A percentile compares a stretch with the other conserved stretches of the same genome.
Evolutionary conservation across 2,329 filamentous ascomycete genomes (phyloP).

Genomic region (Sporothrix brasiliensis): DNA sequence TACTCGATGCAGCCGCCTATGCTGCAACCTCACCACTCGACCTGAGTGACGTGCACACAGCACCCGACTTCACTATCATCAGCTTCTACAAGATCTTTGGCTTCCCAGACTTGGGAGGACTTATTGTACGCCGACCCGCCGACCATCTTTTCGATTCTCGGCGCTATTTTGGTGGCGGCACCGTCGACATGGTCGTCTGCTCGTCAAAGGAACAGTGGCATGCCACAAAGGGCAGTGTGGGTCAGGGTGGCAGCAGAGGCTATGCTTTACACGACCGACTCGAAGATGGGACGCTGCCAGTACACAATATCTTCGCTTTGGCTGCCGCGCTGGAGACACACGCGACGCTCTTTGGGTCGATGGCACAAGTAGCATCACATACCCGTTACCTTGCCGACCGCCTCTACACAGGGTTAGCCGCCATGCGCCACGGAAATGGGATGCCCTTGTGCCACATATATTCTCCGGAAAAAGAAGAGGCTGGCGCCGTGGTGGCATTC

Average conservation of each 20-base stretch:
- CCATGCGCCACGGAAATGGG: constrained; percentile 71
- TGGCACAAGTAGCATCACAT: constrained; percentile 71
- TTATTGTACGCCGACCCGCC: constrained; percentile 77
- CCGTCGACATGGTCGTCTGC: constrained; percentile 84
- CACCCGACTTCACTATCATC: constrained; percentile 82
- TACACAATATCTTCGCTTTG: constrained; percentile 86
- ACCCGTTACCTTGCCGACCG: constrained; percentile 64
- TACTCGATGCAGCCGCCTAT: constrained; percentile 83
- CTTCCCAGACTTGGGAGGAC: constrained; percentile 84
- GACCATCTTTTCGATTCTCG: constrained; percentile 65
- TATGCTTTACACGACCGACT: constrained; percentile 72
- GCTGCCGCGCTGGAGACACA: constrained; percentile 74
- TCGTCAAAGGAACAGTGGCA: constrained; percentile 79
- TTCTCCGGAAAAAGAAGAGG: constrained; percentile 39
- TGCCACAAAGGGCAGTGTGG: constrained; percentile 60
- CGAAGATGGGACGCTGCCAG: constrained; percentile 88
- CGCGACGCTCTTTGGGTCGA: constrained; percentile 67
- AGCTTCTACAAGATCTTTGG: constrained; percentile 99
- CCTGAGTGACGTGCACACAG: constrained; percentile 60
- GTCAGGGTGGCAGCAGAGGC: not conserved
- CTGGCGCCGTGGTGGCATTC: constrained; percentile 79
- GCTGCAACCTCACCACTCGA: constrained; percentile 77
- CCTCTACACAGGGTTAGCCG: constrained; percentile 60
- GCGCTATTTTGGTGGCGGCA: constrained; percentile 90
- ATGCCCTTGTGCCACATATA: constrained; percentile 69